Percentiles rank a stretch among this genome's conserved stretches.
phyloP scores from a whole-genome alignment of 805 yeast genomes.

The Wickerhamomyces alni region DNA sequence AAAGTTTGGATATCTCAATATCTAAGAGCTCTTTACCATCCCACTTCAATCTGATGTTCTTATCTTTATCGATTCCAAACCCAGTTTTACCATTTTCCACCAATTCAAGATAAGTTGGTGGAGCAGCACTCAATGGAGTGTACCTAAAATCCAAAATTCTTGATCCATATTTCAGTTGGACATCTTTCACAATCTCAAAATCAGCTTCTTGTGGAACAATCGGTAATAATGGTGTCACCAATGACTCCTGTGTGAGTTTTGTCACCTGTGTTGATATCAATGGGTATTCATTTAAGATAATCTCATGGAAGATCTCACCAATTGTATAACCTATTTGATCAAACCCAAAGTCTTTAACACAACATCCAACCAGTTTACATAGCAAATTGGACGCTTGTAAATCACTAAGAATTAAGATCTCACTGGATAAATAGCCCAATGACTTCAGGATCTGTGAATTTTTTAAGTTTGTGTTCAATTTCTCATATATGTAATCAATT shows the following conservation, averaged over 20 bases:
- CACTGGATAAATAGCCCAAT: constrained; percentile 29
- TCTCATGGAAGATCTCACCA: constrained; percentile 61
- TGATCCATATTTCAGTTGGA: constrained; percentile 44
- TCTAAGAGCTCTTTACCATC: constrained; percentile 12
- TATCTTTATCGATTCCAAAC: constrained; percentile 31
- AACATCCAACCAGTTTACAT: constrained; percentile 57
- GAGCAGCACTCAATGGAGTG: constrained; percentile 58
- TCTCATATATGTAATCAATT: constrained; percentile 40
- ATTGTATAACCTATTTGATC: constrained; percentile 59
- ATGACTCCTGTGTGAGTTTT: constrained; percentile 19
- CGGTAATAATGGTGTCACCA: constrained; percentile 20
- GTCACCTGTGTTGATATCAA: constrained; percentile 40
- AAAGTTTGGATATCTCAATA: constrained; percentile 14
- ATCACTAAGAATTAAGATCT: constrained; percentile 32
- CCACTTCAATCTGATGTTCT: constrained; percentile 12
- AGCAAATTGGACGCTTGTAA: constrained; percentile 49
- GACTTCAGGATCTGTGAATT: constrained; percentile 31
- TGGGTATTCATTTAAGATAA: constrained; percentile 60
- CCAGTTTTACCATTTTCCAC: constrained; percentile 70
- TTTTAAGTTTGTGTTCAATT: constrained; percentile 36
- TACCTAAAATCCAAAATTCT: constrained; percentile 59
- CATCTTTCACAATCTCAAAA: constrained; percentile 30
- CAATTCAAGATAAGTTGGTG: constrained; percentile 78
- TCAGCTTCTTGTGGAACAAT: constrained; percentile 32
- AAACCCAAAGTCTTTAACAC: constrained; percentile 77